Percentiles rank a stretch among this genome's conserved stretches.
Evolutionary conservation across 164 flowering plant species (phyloP).

Genomic region (Magnolia sinica): DNA sequence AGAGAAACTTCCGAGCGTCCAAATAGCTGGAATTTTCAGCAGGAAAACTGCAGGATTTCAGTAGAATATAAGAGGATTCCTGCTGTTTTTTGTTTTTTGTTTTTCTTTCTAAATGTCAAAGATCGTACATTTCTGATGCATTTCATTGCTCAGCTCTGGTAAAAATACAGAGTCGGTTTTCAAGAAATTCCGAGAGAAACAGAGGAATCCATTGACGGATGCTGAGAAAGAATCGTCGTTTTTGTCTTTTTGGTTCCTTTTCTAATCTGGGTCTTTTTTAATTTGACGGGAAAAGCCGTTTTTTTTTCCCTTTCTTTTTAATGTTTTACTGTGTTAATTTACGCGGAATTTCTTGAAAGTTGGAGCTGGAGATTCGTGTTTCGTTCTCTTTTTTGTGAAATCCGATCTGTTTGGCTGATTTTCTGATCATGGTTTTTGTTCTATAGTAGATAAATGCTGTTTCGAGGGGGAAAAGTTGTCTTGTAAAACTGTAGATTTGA

Average conservation of each 20-base stretch:
- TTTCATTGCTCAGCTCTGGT: not conserved
- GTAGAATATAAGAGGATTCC: constrained; percentile 9
- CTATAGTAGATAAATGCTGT: not conserved
- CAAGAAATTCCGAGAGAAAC: constrained; percentile 5
- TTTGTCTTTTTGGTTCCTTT: constrained; percentile 1
- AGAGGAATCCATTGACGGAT: constrained; percentile 3
- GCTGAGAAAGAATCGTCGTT: constrained; percentile 2
- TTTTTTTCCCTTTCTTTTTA: not conserved
- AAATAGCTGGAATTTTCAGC: constrained; percentile 10
- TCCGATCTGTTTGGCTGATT: not conserved
- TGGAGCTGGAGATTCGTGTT: not conserved
- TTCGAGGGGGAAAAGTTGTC: not conserved
- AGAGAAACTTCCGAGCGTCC: not conserved
- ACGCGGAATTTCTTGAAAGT: not conserved
- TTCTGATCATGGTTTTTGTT: not conserved
- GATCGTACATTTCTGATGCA: not conserved
- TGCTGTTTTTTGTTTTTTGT: constrained; percentile 12
- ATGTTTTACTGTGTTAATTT: not conserved
- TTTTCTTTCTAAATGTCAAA: not conserved
- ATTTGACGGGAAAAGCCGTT: constrained; percentile 4
- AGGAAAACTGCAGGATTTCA: constrained; percentile 8
- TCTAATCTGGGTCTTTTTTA: not conserved
- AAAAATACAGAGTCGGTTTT: constrained; percentile 3
- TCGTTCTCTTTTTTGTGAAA: not conserved
- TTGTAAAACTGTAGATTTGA: not conserved